Percentiles rank a stretch among this genome's conserved stretches.
These are phyloP conservation scores for Rhynchosporium graminicola DNA, from an alignment of 2,329 filamentous ascomycete species.

Conservation along the genomic window DNA sequence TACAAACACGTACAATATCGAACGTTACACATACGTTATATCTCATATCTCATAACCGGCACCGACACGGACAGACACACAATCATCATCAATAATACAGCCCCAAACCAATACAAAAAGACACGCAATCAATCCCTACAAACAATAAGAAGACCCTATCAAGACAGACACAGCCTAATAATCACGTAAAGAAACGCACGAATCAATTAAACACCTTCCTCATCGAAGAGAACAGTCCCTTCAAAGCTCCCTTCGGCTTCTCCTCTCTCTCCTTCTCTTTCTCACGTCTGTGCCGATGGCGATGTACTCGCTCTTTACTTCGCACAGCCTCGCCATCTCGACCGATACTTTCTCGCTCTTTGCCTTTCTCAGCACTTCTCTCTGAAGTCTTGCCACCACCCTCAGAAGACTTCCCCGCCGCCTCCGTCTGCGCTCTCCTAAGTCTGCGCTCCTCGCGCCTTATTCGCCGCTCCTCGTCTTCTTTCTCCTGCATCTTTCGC, in stretches of 20 bases:
- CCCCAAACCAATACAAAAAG: not conserved
- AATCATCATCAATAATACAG: conserved; percentile 12
- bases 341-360: conserved; percentile 12
- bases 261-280: conserved; percentile 23
- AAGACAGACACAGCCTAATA: too few species aligned
- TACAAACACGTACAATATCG: conserved; percentile 24
- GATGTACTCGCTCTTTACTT: conserved; percentile 26
- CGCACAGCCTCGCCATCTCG: conserved; percentile 8
- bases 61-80: not conserved
- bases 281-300: conserved; percentile 24
- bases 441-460: conserved; percentile 32
- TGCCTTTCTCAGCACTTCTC: conserved; percentile 16
- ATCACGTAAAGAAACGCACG: too few species aligned
- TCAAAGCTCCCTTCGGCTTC: conserved; percentile 26
- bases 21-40: conserved; percentile 26
- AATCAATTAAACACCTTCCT: conserved; percentile 31
- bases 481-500: conserved; percentile 28
- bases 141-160: too few species aligned
- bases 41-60: too few species aligned
- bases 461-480: conserved; percentile 31
- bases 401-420: conserved; percentile 8
- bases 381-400: conserved; percentile 10
- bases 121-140: too few species aligned
- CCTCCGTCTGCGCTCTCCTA: conserved; percentile 31
- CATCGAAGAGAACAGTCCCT: conserved; percentile 25